Evolutionary conservation across 139 green algal genomes (phyloP), one percentile per base, ranked within the genome.

Genomic region (Mesotaenium endlicherianum): DNA sequence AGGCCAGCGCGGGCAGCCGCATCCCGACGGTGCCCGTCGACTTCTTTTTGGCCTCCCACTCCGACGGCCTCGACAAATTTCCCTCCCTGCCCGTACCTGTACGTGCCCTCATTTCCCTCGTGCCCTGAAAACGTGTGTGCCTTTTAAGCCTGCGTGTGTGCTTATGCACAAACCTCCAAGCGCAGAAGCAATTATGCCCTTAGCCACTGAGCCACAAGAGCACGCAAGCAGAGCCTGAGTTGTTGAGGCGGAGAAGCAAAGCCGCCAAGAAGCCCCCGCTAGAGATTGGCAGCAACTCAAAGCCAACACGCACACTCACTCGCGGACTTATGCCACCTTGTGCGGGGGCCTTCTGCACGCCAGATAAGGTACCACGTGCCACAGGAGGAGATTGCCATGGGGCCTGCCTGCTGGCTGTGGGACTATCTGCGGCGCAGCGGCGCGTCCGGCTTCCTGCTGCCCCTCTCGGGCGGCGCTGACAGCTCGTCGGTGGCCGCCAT

Each of bases 331-430:
- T n/a, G n/a, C n/a, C n/a, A n/a, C n/a, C n/a, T n/a, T n/a, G n/a
- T n/a, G n/a, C n/a, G n/a, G n/a, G n/a, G n/a, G n/a, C n/a, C n/a
- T n/a, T n/a, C 47, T 26, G 47, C 47, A 57, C 20, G 64, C 30
- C 55, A 77, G 44, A 53, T 86, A 30, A 47, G 80, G 38, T 85
- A 90, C 57, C 90, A 93, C 43, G 1, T 3, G 0, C 90, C 92
- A 0, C 93, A 97, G 81, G 94, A 98, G 85, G 96, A 99, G 90
- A 98, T 99, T 84, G 95, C 93, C 0, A 89, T 92, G 26, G 95
- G 96, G 2, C 96, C 96, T 8, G 96, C 95, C 38, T 96, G 92
- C 80, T 99, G 96, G 96, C 91, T 99, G 74, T 99, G 96, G 96
- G 96, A 99, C 90, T 99, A 99, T 84, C 77, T 97, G 55, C 49